phyloP scores from a whole-genome alignment of 2,329 filamentous ascomycete genomes.

The Trichophyton mentagrophytes region DNA sequence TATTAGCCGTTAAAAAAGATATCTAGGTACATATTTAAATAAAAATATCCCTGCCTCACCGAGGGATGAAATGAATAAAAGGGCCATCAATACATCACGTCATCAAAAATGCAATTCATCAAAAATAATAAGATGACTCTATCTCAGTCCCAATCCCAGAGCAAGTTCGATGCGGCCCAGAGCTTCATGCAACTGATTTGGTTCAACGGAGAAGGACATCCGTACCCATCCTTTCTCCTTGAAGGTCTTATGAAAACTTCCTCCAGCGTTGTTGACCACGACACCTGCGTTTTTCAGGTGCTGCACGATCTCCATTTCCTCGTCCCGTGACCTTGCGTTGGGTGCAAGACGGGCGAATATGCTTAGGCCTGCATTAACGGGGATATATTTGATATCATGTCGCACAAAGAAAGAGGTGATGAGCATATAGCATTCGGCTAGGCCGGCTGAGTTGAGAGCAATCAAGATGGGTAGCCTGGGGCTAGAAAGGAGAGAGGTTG shows the following conservation, averaged over 20 bases:
- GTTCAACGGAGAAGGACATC: conserved; percentile 17
- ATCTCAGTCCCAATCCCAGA: conserved; percentile 5
- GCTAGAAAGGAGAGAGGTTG: conserved; percentile 16
- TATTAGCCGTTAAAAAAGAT: background rate
- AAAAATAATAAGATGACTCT: background rate
- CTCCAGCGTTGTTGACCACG: conserved; percentile 14
- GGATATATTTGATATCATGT: conserved; percentile 17
- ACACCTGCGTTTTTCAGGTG: conserved; percentile 16
- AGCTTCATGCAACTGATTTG: conserved; percentile 13
- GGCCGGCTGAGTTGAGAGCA: conserved; percentile 15
- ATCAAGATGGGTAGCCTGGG: conserved; percentile 16
- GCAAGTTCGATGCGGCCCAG: conserved; percentile 12
- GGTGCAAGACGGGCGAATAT: conserved; percentile 17
- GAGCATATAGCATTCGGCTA: conserved; percentile 16
- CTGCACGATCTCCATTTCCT: conserved; percentile 14
- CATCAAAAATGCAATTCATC: background rate
- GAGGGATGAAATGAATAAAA: background rate
- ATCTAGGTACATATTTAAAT: background rate
- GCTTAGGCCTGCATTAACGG: conserved; percentile 17
- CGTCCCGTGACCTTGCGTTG: conserved; percentile 17
- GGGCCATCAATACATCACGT: background rate
- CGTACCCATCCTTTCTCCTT: conserved; percentile 19
- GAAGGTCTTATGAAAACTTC: conserved; percentile 14
- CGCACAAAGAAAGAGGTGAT: conserved; percentile 18
- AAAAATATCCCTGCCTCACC: background rate